A percentile compares a stretch with the other conserved stretches of the same genome.
phyloP scores from a whole-genome alignment of 495 filamentous ascomycete genomes.

The Thozetella sp. region DNA sequence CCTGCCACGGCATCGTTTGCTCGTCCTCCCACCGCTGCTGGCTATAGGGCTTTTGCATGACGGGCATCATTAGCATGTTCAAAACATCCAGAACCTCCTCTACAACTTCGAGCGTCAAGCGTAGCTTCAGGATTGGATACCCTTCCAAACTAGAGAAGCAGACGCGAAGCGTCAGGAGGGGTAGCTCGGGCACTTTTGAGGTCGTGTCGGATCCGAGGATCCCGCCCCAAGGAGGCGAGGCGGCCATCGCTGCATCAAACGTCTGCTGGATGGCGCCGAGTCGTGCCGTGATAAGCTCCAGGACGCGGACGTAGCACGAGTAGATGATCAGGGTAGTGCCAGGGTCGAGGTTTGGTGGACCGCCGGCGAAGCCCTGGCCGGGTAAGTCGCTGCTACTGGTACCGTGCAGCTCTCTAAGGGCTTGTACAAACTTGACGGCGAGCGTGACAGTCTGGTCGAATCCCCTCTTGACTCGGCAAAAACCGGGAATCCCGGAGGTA shows the following conservation, averaged over 20 bases:
- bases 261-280: neutral
- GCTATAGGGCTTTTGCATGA: neutral
- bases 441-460: neutral
- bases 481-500: too few relatives aligned
- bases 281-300: neutral
- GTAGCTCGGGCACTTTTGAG: neutral
- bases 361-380: too few relatives aligned
- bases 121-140: neutral
- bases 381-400: neutral
- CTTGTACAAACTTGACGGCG: neutral
- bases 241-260: neutral
- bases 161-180: neutral
- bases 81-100: neutral
- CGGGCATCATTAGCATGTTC: neutral
- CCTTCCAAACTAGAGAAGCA: neutral
- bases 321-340: neutral
- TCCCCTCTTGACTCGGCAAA: neutral
- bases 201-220: too few relatives aligned
- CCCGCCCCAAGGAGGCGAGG: too few relatives aligned
- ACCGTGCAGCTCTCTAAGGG: neutral
- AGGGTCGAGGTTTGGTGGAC: neutral
- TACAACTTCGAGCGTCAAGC: neutral
- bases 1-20: neutral
- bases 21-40: neutral
- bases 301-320: neutral